Evolutionary conservation across 1,284 basidiomycete genomes (phyloP).

Genomic region (Somion occarium): DNA sequence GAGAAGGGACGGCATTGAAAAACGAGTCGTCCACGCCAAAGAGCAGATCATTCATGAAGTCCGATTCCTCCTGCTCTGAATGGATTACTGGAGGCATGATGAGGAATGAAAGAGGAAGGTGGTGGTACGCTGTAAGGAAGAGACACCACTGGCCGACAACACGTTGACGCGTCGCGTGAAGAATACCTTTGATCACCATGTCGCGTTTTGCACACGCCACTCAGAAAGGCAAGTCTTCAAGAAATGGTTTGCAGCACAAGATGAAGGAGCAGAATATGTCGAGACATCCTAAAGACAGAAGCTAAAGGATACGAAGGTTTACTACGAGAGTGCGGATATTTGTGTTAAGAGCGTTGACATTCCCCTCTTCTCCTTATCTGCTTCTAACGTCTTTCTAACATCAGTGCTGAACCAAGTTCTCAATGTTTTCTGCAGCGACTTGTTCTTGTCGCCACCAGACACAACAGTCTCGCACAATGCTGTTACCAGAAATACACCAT

Average conservation of each 20-base stretch:
- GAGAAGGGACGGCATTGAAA: conserved; percentile 37
- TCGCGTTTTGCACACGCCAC: neutral
- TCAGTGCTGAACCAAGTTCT: conserved; percentile 51
- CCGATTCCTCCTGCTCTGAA: conserved; percentile 33
- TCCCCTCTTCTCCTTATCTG: conserved; percentile 45
- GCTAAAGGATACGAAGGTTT: neutral
- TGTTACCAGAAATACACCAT: conserved; percentile 76
- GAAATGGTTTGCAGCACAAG: neutral
- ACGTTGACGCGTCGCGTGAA: neutral
- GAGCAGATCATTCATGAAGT: conserved; percentile 44
- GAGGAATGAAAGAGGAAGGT: conserved; percentile 1
- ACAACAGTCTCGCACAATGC: conserved; percentile 68
- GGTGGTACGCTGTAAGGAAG: neutral
- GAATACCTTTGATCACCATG: no score
- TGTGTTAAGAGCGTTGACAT: conserved; percentile 52
- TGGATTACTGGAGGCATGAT: conserved; percentile 19
- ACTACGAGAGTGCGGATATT: conserved; percentile 22
- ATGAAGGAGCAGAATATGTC: neutral
- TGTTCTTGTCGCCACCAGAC: conserved; percentile 31
- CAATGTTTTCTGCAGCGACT: conserved; percentile 37
- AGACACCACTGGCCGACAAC: neutral
- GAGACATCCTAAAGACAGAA: neutral
- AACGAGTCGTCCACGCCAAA: conserved; percentile 41
- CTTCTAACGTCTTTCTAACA: conserved; percentile 36
- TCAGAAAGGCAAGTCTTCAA: neutral